These are phyloP conservation scores for Pyrenophora seminiperda DNA, from an alignment of 2,329 filamentous ascomycete genomes.

Conservation along the genomic window DNA sequence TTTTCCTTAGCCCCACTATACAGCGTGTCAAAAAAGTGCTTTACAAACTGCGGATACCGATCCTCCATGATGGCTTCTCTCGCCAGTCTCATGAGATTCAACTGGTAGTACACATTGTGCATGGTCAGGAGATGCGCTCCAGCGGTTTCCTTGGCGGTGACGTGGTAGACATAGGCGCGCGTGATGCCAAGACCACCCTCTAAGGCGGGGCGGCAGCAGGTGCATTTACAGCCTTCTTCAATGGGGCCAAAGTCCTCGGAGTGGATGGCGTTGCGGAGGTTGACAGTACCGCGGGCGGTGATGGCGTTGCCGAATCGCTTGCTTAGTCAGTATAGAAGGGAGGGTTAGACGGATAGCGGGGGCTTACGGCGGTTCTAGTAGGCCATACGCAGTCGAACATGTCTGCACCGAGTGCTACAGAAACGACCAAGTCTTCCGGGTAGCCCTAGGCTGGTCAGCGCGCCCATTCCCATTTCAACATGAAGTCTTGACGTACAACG, in stretches of 20 bases:
- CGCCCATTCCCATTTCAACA: background rate
- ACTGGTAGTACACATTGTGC: slow-evolving; percentile 93
- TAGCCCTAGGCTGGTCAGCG: slow-evolving; percentile 67
- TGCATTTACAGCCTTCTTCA: slow-evolving; percentile 80
- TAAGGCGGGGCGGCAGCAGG: slow-evolving; percentile 70
- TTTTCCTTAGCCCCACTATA: slow-evolving; percentile 66
- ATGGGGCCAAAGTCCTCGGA: slow-evolving; percentile 82
- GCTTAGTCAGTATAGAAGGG: background rate
- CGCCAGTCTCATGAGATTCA: slow-evolving; percentile 78
- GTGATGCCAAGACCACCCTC: slow-evolving; percentile 81
- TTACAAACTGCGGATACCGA: slow-evolving; percentile 76
- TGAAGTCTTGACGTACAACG: slow-evolving; percentile 61
- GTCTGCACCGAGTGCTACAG: slow-evolving; percentile 90
- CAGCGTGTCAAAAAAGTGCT: slow-evolving; percentile 74
- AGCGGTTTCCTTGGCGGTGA: slow-evolving; percentile 91
- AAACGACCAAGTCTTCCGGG: slow-evolving; percentile 93
- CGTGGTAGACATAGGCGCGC: slow-evolving; percentile 87
- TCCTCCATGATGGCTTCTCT: slow-evolving; percentile 82
- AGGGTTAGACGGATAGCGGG: background rate
- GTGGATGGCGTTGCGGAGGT: slow-evolving; percentile 77
- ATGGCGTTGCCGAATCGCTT: slow-evolving; percentile 91
- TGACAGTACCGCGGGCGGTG: slow-evolving; percentile 79
- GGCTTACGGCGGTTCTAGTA: slow-evolving; percentile 77
- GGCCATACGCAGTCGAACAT: slow-evolving; percentile 99
- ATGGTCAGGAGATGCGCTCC: slow-evolving; percentile 86